Evolutionary conservation across 1,284 basidiomycete genomes (phyloP).

Genomic region (Gomphus bonarii): DNA sequence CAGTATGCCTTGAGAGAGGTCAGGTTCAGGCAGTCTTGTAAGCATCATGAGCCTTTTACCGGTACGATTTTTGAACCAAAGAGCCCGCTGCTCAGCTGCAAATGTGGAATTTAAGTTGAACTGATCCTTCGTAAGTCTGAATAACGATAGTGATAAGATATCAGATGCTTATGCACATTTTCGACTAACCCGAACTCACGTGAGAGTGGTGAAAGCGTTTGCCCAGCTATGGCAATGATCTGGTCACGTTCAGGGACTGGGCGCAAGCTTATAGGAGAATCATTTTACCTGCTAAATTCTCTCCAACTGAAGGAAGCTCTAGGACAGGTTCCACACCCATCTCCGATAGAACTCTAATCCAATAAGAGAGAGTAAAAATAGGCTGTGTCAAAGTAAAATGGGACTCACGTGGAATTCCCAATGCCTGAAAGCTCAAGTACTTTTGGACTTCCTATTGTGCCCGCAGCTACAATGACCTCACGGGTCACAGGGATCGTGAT

Average conservation of each 20-base stretch:
- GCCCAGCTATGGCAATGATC: slow-evolving; percentile 13
- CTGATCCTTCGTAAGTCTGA: slow-evolving; percentile 13
- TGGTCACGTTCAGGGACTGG: background rate
- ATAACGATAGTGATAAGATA: background rate
- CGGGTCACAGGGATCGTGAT: slow-evolving; percentile 1
- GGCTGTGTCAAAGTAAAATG: background rate
- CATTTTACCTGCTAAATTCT: slow-evolving; percentile 7
- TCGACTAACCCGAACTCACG: background rate
- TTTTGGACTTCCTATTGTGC: slow-evolving; percentile 14
- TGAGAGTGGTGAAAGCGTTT: slow-evolving; percentile 11
- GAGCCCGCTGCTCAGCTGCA: slow-evolving; percentile 9
- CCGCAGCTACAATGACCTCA: slow-evolving; percentile 14
- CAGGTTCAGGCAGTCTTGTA: background rate
- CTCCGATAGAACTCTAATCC: background rate
- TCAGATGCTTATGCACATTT: background rate
- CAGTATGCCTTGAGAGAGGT: slow-evolving; percentile 1
- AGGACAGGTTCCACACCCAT: slow-evolving; percentile 8
- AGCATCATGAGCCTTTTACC: background rate
- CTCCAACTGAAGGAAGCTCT: slow-evolving; percentile 10
- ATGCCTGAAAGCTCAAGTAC: slow-evolving; percentile 11
- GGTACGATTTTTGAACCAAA: slow-evolving; percentile 14
- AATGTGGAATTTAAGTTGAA: slow-evolving; percentile 12
- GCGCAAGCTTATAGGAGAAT: background rate
- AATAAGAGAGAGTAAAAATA: background rate
- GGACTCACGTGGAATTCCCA: slow-evolving; percentile 12